A percentile compares a stretch with the other conserved stretches of the same genome.
Evolutionary conservation across 495 filamentous ascomycete species (phyloP).

Genomic region (Podospora comata): DNA sequence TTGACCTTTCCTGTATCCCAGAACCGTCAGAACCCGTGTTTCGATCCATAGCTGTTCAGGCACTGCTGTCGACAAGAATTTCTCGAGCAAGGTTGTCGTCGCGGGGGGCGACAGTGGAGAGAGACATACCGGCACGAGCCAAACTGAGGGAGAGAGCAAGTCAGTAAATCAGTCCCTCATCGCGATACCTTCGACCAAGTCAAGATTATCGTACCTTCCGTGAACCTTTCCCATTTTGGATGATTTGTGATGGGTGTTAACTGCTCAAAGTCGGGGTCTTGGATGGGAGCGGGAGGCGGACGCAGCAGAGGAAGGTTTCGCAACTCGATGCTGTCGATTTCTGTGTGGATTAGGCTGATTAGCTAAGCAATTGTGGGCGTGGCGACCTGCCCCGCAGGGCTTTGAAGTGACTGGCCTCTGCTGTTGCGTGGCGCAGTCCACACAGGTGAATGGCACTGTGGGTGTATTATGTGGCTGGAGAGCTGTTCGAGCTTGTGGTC

Average conservation of each 20-base stretch:
- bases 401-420: conserved; percentile 5
- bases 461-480: background rate
- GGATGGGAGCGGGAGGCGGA: conserved; percentile 17
- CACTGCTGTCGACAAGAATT: conserved; percentile 4
- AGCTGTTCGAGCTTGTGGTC: background rate
- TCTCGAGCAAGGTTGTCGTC: conserved; percentile 3
- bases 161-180: conserved; percentile 17
- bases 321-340: conserved; percentile 20
- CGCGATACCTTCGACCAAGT: background rate
- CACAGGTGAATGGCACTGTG: background rate
- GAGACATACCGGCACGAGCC: conserved; percentile 38
- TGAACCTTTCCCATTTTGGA: conserved; percentile 42
- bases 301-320: conserved; percentile 10
- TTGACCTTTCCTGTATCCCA: conserved; percentile 44
- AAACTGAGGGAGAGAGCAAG: conserved; percentile 24
- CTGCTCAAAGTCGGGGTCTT: conserved; percentile 13
- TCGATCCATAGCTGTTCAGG: background rate
- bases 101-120: conserved; percentile 3
- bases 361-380: conserved; percentile 31
- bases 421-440: background rate
- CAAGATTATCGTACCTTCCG: conserved; percentile 30
- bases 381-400: background rate
- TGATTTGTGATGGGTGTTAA: conserved; percentile 26
- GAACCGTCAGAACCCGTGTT: conserved; percentile 14
- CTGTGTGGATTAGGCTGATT: conserved; percentile 26